phyloP scores from a whole-genome alignment of 768 basidiomycete species.

The Pulveroboletus frians region DNA sequence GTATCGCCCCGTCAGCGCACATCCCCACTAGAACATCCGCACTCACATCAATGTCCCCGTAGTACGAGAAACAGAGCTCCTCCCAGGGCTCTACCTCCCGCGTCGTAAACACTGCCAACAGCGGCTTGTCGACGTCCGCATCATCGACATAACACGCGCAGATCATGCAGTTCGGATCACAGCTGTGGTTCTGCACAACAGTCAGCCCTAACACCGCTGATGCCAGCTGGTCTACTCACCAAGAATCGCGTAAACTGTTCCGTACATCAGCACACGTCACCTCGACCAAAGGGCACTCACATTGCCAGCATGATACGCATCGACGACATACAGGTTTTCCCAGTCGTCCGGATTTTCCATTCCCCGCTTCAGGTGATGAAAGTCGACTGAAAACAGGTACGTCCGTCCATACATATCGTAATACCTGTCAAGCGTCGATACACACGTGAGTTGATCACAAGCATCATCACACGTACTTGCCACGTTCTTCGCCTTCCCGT shows the following conservation, averaged over 20 bases:
- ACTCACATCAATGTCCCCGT: slow-evolving; percentile 47
- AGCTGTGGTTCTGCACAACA: slow-evolving; percentile 73
- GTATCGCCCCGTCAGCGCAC: neutral
- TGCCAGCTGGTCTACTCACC: slow-evolving; percentile 37
- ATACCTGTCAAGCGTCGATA: slow-evolving; percentile 37
- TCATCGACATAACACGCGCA: slow-evolving; percentile 79
- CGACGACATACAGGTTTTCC: slow-evolving; percentile 52
- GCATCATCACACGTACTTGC: slow-evolving; percentile 42
- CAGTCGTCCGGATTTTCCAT: slow-evolving; percentile 23
- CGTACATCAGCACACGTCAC: neutral
- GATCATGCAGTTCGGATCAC: slow-evolving; percentile 77
- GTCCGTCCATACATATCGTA: slow-evolving; percentile 73
- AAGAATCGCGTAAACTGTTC: slow-evolving; percentile 90
- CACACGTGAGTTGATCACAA: neutral
- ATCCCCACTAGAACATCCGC: accelerated
- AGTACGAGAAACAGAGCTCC: slow-evolving; percentile 77
- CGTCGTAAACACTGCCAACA: slow-evolving; percentile 61
- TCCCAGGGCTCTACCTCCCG: slow-evolving; percentile 59
- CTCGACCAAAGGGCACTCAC: slow-evolving; percentile 39
- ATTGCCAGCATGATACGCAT: slow-evolving; percentile 86
- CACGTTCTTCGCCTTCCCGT: slow-evolving; percentile 60
- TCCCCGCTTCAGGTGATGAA: slow-evolving; percentile 51
- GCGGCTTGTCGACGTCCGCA: slow-evolving; percentile 61
- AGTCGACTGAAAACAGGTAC: slow-evolving; percentile 82
- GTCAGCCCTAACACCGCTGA: neutral